Conservation (phyloP, 2,329 filamentous ascomycete species). For the Emmonsia crescens region DNA sequence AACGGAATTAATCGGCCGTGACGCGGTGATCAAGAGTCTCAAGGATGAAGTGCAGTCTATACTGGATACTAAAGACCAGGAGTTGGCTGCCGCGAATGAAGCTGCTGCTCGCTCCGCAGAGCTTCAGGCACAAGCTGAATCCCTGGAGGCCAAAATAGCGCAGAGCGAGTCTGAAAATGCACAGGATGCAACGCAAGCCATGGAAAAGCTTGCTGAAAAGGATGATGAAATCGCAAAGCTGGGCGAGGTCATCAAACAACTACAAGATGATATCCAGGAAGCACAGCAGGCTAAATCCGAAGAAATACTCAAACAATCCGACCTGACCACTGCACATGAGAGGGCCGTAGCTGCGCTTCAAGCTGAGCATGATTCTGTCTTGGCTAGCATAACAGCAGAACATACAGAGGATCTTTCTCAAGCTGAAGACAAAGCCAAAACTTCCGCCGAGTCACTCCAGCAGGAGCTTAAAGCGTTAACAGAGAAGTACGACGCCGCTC, state of each 20-base stretch:
- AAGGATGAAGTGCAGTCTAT: slow-evolving; percentile 29
- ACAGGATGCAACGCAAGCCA: slow-evolving; percentile 11
- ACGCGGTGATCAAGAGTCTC: slow-evolving; percentile 29
- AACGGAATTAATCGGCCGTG: slow-evolving; percentile 26
- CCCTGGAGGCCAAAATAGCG: slow-evolving; percentile 26
- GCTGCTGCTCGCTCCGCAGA: slow-evolving; percentile 18
- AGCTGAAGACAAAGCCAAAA: slow-evolving; percentile 11
- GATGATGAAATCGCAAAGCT: slow-evolving; percentile 26
- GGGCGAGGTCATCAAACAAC: slow-evolving; percentile 22
- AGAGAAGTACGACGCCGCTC: slow-evolving; percentile 7
- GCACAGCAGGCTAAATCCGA: slow-evolving; percentile 11
- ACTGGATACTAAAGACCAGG: slow-evolving; percentile 26
- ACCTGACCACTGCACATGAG: slow-evolving; percentile 11
- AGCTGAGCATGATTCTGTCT: slow-evolving; percentile 12
- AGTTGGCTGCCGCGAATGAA: slow-evolving; percentile 27
- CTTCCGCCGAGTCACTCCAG: slow-evolving; percentile 7
- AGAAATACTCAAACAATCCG: slow-evolving; percentile 7
- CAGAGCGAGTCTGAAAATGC: slow-evolving; percentile 22
- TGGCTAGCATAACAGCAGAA: slow-evolving; percentile 9
- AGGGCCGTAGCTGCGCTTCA: slow-evolving; percentile 10
- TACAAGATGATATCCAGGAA: slow-evolving; percentile 23
- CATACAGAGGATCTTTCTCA: slow-evolving; percentile 13
- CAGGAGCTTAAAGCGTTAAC: slow-evolving; percentile 12
- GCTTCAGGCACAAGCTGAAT: slow-evolving; percentile 27
- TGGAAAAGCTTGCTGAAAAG: slow-evolving; percentile 25